Percentiles rank a stretch among this genome's conserved stretches.
Evolutionary conservation across 139 green algal genomes (phyloP).

Genomic region (Auxenochlorella pyrenoidosa): DNA sequence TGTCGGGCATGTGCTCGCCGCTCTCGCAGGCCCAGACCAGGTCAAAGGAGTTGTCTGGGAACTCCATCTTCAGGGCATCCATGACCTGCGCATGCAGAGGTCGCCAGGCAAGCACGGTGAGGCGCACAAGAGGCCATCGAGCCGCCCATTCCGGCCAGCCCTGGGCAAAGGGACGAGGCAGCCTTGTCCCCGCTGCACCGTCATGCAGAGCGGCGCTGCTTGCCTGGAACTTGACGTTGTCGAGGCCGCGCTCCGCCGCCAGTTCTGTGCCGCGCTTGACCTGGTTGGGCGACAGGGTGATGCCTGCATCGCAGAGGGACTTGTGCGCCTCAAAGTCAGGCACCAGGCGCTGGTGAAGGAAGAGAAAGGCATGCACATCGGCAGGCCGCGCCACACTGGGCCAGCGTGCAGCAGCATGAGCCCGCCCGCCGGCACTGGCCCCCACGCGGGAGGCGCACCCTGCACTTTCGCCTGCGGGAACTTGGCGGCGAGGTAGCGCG

Average conservation of each 20-base stretch:
- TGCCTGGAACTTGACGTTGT: conserved; percentile 78
- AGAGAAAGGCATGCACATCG: too few relatives aligned
- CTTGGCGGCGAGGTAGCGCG: conserved; percentile 81
- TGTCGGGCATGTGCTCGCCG: conserved; percentile 99
- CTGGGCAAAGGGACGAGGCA: neutral
- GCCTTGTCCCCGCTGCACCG: too few relatives aligned
- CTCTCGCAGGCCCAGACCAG: conserved; percentile 98
- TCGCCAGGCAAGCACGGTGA: neutral
- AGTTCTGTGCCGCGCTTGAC: conserved; percentile 86
- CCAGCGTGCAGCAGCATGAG: too few relatives aligned
- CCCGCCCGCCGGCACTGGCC: too few relatives aligned
- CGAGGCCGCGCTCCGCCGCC: conserved; percentile 76
- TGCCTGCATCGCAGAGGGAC: conserved; percentile 62
- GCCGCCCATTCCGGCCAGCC: too few relatives aligned
- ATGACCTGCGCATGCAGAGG: conserved; percentile 79
- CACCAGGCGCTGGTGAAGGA: too few relatives aligned
- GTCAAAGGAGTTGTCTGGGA: conserved; percentile 91
- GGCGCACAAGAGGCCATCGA: too few relatives aligned
- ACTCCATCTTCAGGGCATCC: conserved; percentile 94
- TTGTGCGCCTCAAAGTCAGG: too few relatives aligned
- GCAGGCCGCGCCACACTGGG: too few relatives aligned
- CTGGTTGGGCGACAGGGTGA: conserved; percentile 92
- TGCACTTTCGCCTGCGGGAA: conserved; percentile 77
- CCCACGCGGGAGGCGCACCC: conserved; percentile 45
- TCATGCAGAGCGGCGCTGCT: neutral